phyloP scores from a whole-genome alignment of 441 rosid species.

The Erodium trifolium region DNA sequence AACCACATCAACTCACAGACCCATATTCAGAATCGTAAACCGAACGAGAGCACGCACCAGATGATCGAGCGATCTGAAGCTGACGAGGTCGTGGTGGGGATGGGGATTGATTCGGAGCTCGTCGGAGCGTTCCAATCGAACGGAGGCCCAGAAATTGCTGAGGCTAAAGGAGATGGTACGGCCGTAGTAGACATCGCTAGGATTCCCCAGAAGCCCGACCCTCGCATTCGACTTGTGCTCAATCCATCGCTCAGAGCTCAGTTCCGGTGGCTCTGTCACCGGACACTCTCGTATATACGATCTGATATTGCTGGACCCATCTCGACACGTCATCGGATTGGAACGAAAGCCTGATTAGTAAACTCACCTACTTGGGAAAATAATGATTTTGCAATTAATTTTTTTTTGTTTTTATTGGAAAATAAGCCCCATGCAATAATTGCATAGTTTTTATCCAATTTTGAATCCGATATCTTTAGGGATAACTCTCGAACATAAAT shows the following conservation, averaged over 20 bases:
- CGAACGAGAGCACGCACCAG: slow-evolving; percentile 32
- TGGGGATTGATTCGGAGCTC: slow-evolving; percentile 64
- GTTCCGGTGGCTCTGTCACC: background rate
- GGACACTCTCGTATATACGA: background rate
- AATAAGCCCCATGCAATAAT: no score
- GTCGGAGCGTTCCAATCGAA: slow-evolving; percentile 49
- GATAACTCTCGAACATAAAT: no score
- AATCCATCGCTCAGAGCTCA: slow-evolving; percentile 18
- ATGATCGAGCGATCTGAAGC: slow-evolving; percentile 55
- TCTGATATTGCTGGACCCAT: background rate
- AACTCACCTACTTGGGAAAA: no score
- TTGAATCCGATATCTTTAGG: no score
- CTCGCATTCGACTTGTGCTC: slow-evolving; percentile 61
- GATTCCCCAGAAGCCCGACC: slow-evolving; percentile 71
- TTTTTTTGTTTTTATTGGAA: no score
- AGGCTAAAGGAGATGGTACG: slow-evolving; percentile 62
- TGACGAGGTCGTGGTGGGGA: slow-evolving; percentile 69
- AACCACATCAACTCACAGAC: background rate
- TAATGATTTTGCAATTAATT: no score
- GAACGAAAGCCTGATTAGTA: background rate
- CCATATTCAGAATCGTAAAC: background rate
- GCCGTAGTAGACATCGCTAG: slow-evolving; percentile 81
- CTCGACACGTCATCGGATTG: background rate
- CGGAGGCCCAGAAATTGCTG: slow-evolving; percentile 78
- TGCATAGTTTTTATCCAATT: no score